Conservation (phyloP, 139 green algal genomes). For the Micractinium sp. region DNA sequence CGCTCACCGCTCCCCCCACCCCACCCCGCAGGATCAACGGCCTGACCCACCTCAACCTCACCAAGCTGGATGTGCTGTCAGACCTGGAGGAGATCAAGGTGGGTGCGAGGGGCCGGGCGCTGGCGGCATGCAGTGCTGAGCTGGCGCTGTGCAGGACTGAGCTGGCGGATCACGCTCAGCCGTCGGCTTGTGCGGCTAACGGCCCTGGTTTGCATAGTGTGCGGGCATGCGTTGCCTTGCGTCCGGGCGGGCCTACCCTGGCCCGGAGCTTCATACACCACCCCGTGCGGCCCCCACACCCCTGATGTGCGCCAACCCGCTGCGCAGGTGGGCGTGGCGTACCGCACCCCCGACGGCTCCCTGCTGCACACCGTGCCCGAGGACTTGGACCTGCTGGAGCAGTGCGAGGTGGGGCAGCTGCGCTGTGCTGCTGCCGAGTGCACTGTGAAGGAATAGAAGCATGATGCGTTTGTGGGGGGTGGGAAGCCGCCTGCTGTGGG, state of each 20-base stretch:
- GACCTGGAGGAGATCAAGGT: constrained; percentile 91
- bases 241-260: constrained; percentile 8
- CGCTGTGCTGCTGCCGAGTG: background rate
- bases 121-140: background rate
- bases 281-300: background rate
- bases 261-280: background rate
- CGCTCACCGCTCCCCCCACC: background rate
- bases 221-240: background rate
- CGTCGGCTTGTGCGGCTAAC: background rate
- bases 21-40: constrained; percentile 89
- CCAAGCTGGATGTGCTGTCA: constrained; percentile 97
- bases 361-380: constrained; percentile 71
- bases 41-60: constrained; percentile 97
- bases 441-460: background rate
- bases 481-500: constrained; percentile 49
- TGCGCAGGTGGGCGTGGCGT: constrained; percentile 57
- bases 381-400: constrained; percentile 75
- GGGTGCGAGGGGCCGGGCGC: constrained; percentile 7
- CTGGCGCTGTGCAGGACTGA: background rate
- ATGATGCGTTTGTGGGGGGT: background rate
- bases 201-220: background rate
- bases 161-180: background rate
- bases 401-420: constrained; percentile 59
- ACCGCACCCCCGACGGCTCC: constrained; percentile 53
- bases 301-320: too few species aligned